phyloP scores from a whole-genome alignment of 2,329 filamentous ascomycete species.

The Penicillium oxalicum region DNA sequence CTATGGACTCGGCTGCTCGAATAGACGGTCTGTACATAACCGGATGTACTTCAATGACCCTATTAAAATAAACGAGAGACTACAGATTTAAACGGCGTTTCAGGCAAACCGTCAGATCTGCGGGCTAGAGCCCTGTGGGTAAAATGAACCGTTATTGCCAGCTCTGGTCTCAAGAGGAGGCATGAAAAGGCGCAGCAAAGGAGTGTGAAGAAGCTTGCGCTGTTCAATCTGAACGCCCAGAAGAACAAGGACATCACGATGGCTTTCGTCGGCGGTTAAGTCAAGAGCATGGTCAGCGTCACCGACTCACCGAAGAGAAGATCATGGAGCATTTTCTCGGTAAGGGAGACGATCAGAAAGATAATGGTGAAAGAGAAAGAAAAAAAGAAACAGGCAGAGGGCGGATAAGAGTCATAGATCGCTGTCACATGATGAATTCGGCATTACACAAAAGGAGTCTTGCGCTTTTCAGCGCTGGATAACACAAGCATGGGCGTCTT shows the following conservation, averaged over 20 bases:
- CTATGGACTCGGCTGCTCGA: constrained; percentile 1
- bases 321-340: constrained; percentile 5
- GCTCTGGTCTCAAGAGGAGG: constrained; percentile 1
- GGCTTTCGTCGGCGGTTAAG: too few relatives aligned
- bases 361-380: constrained; percentile 9
- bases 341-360: constrained; percentile 5
- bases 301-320: constrained; percentile 9
- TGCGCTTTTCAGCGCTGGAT: constrained; percentile 85
- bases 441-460: constrained; percentile 58
- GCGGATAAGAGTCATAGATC: constrained; percentile 25
- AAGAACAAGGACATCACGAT: too few relatives aligned
- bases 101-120: constrained; percentile 4
- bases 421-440: constrained; percentile 31
- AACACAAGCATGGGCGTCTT: constrained; percentile 82
- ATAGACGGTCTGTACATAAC: constrained; percentile 18
- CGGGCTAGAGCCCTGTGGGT: constrained; percentile 2
- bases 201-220: too few relatives aligned
- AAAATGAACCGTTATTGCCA: constrained; percentile 1
- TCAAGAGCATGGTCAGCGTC: too few relatives aligned
- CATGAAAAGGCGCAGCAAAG: not conserved
- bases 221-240: too few relatives aligned
- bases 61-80: constrained; percentile 5
- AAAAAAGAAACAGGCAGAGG: constrained; percentile 8
- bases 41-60: constrained; percentile 20
- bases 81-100: constrained; percentile 1